Evolutionary conservation across 1,139 yeast species (phyloP), one percentile per base, ranked within the genome.

Genomic region (Hemisphaericaspora lyxosophila): DNA sequence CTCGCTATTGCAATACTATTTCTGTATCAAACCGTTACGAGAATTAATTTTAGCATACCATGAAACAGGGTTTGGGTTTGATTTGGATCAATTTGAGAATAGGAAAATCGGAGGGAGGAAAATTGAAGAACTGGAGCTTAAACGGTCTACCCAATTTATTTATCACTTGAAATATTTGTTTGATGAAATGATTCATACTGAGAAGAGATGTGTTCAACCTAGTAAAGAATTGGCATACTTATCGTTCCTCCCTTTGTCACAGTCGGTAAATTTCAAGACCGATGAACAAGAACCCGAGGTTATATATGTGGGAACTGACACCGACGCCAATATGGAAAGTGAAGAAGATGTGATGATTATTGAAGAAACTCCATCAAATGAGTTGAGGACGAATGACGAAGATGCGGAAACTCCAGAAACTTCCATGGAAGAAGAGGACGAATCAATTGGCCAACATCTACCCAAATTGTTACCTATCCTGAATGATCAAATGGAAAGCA

Each of bases 101-200:
- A 73, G 96, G 48, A 77, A 87, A 53, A 82, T 92, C 40, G 97
- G 97, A 22, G 97, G 97, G 2, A 71, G 97, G 40, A 71, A 68
- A 25, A 94, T 90, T 8, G 85, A 86, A 18, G 66, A 62, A 14
- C 67, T 74, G 41, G 97, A 92, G 58, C 80, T 88, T 4, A 78
- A 76, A 46, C 72, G 97, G 46, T 85, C 97, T 0, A 79, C 82
- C 44, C 92, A 87, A 52, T 92, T 92, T 53, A 76, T 87, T 31
- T 78, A 77, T 45, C 85, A 85, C 36, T 68, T 92, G 34, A 76
- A 85, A 41, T 77, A 74, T 31, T 65, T 92, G 30, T 92, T 86
- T 54, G 53, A 67, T 27, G 82, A 82, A 41, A 78, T 89, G 83
- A 82, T 86, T 12, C 72, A 73, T 41, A 75, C 90, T 0, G 58